A percentile compares a stretch with the other conserved stretches of the same genome.
Conservation (phyloP, 2,329 filamentous ascomycete genomes). For the Alternaria atra region DNA sequence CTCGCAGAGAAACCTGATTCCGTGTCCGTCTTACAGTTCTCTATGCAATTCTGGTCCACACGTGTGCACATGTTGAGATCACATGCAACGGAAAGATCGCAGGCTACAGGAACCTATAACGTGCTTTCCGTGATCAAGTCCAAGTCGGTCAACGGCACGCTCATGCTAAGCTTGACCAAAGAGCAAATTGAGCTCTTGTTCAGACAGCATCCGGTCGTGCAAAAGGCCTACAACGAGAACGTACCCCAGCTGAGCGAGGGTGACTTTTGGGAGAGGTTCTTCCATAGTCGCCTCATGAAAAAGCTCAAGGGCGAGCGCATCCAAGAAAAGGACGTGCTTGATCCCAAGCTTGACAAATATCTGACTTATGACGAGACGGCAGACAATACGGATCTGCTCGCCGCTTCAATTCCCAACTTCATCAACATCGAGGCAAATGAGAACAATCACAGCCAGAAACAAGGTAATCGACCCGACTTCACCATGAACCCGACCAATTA, state of each 20-base stretch:
- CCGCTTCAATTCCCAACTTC: constrained; percentile 80
- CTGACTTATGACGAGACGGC: constrained; percentile 74
- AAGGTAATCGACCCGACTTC: constrained; percentile 85
- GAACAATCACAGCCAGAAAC: constrained; percentile 87
- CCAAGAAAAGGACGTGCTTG: constrained; percentile 76
- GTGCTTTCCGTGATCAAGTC: constrained; percentile 90
- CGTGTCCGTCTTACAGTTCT: constrained; percentile 82
- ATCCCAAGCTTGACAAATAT: constrained; percentile 86
- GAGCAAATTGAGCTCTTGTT: constrained; percentile 96
- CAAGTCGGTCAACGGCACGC: constrained; percentile 71
- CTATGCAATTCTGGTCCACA: constrained; percentile 93
- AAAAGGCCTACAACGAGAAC: constrained; percentile 90
- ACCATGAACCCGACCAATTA: constrained; percentile 83
- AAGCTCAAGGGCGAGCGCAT: constrained; percentile 90
- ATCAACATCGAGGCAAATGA: constrained; percentile 95
- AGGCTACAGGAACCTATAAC: constrained; percentile 91
- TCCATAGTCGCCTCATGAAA: constrained; percentile 88
- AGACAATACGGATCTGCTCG: constrained; percentile 55
- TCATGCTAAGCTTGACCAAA: constrained; percentile 83
- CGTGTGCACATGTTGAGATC: constrained; percentile 85
- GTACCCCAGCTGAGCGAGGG: constrained; percentile 77
- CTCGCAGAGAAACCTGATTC: constrained; percentile 83
- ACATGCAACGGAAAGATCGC: constrained; percentile 86
- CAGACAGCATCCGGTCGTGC: constrained; percentile 88
- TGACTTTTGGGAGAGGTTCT: constrained; percentile 94